These are phyloP conservation scores for Diaporthe sp. DNA, from an alignment of 2,329 filamentous ascomycete genomes.

Conservation along the genomic window DNA sequence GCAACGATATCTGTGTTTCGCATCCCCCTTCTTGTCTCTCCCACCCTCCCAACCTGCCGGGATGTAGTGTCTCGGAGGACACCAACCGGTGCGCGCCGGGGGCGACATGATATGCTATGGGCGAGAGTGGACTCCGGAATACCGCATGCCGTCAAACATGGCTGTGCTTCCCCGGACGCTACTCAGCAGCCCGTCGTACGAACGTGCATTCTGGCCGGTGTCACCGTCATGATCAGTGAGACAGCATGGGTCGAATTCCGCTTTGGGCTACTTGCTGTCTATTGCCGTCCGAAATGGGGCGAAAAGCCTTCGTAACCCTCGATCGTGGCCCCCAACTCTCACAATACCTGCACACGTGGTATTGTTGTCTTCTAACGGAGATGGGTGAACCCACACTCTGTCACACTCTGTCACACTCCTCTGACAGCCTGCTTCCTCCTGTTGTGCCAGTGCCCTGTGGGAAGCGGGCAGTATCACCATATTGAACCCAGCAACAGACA, in stretches of 20 bases:
- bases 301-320: background rate
- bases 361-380: background rate
- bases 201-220: slow-evolving; percentile 8
- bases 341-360: background rate
- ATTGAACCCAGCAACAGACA: background rate
- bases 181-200: background rate
- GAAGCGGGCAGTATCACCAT: background rate
- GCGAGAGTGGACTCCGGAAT: background rate
- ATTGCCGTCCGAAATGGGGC: background rate
- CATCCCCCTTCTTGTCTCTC: slow-evolving; percentile 36
- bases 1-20: slow-evolving; percentile 29
- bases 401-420: background rate
- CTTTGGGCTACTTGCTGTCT: background rate
- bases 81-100: background rate
- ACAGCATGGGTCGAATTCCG: background rate
- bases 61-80: slow-evolving; percentile 12
- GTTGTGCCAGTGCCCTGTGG: background rate
- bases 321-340: background rate
- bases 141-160: background rate
- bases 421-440: background rate
- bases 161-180: background rate
- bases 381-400: background rate
- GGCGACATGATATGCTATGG: background rate
- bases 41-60: background rate
- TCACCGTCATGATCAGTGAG: background rate